Conservation (phyloP, 768 basidiomycete genomes). For the Amanita exitialis region DNA sequence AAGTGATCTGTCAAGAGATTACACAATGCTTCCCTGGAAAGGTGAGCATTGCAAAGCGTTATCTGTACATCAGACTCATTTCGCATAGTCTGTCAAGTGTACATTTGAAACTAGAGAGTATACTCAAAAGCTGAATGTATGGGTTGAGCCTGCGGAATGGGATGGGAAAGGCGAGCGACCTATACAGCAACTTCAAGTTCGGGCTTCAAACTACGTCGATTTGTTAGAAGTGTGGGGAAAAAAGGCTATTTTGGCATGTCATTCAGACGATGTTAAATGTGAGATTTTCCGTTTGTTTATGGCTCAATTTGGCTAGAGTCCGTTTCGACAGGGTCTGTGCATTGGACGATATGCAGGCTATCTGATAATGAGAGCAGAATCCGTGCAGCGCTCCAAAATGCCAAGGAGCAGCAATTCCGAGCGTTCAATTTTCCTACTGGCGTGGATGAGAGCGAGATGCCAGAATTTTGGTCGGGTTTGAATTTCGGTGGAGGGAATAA, state of each 20-base stretch:
- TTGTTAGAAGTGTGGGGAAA: slow-evolving; percentile 8
- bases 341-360: slow-evolving; percentile 44
- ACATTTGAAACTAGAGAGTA: slow-evolving; percentile 48
- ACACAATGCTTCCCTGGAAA: slow-evolving; percentile 51
- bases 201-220: slow-evolving; percentile 17
- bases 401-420: slow-evolving; percentile 34
- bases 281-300: background rate
- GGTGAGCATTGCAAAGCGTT: slow-evolving; percentile 27
- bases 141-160: slow-evolving; percentile 55
- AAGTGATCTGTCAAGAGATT: slow-evolving; percentile 51
- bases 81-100: slow-evolving; percentile 40
- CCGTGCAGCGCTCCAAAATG: slow-evolving; percentile 20
- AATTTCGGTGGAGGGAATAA: slow-evolving; percentile 26
- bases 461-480: slow-evolving; percentile 33
- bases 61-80: background rate
- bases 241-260: slow-evolving; percentile 12
- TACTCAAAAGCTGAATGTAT: slow-evolving; percentile 41
- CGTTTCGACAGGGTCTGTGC: slow-evolving; percentile 41
- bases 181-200: slow-evolving; percentile 51
- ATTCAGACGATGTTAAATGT: slow-evolving; percentile 3
- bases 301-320: background rate
- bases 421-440: slow-evolving; percentile 40
- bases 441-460: slow-evolving; percentile 29
- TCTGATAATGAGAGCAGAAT: slow-evolving; percentile 22
- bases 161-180: slow-evolving; percentile 29